phyloP scores from a whole-genome alignment of 257 asterid genomes.

The Thymus quinquecostatus region DNA sequence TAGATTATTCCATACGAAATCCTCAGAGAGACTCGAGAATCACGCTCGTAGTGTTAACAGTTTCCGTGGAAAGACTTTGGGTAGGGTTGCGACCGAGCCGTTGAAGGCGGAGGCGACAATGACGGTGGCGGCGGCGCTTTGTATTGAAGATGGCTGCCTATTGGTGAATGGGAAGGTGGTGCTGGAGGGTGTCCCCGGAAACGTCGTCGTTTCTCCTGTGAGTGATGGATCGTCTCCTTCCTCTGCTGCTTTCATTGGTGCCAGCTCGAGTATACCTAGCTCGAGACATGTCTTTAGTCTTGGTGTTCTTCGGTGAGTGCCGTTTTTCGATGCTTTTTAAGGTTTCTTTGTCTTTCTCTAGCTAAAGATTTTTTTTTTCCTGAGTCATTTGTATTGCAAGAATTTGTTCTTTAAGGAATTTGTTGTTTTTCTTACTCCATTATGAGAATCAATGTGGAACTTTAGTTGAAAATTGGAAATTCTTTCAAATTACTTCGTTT shows the following conservation, averaged over 20 bases:
- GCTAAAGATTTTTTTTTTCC: not conserved
- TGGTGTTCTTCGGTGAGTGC: conserved; percentile 55
- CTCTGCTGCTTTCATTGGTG: conserved; percentile 52
- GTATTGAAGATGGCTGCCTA: conserved; percentile 45
- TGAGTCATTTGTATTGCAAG: not conserved
- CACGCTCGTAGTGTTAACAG: not conserved
- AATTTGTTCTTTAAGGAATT: not conserved
- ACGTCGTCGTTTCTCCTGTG: conserved; percentile 50
- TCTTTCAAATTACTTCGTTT: not conserved
- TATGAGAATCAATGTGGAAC: not conserved
- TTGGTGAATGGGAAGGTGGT: conserved; percentile 50
- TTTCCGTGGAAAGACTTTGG: not conserved
- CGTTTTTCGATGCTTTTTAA: not conserved
- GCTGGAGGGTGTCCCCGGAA: conserved; percentile 45
- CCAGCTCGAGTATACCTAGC: conserved; percentile 39
- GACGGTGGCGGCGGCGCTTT: conserved; percentile 48
- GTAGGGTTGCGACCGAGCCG: conserved; percentile 22
- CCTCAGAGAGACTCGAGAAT: not conserved
- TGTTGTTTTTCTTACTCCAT: not conserved
- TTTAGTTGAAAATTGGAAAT: not conserved
- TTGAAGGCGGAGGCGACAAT: conserved; percentile 37
- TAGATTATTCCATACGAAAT: conserved; percentile 19
- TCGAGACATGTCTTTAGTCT: conserved; percentile 55
- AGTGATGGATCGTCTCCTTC: conserved; percentile 33
- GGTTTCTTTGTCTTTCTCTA: conserved; percentile 7